Evolutionary conservation across 2,329 filamentous ascomycete species (phyloP).

Genomic region (Paecilomyces variotii): DNA sequence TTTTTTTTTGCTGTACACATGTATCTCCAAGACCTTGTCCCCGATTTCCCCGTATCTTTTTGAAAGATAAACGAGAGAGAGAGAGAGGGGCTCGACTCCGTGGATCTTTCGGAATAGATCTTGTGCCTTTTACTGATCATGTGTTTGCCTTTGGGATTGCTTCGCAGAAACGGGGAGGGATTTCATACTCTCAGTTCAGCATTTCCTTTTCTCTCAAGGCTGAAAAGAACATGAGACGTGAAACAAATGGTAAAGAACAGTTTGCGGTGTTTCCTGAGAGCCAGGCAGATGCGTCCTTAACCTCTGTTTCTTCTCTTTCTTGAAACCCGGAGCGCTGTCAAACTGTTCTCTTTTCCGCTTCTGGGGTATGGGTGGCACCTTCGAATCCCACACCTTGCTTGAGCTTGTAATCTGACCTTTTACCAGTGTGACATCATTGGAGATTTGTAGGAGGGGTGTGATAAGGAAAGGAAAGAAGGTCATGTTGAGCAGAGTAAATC

Average conservation of each 20-base stretch:
- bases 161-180: constrained; percentile 1
- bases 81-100: constrained; percentile 3
- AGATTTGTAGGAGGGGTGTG: constrained; percentile 13
- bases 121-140: constrained; percentile 17
- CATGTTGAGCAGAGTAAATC: neutral
- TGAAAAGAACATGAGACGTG: neutral
- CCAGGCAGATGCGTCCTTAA: neutral
- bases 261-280: neutral
- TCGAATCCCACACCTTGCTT: constrained; percentile 10
- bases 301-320: neutral
- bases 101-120: constrained; percentile 16
- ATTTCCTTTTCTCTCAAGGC: neutral
- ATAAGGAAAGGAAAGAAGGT: neutral
- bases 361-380: constrained; percentile 12
- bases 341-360: neutral
- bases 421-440: constrained; percentile 39
- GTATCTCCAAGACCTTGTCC: constrained; percentile 13
- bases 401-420: constrained; percentile 36
- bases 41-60: neutral
- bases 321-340: neutral
- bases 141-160: constrained; percentile 13
- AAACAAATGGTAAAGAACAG: neutral
- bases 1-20: constrained; percentile 17
- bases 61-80: neutral
- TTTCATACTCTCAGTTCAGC: neutral